Percentiles rank a stretch among this genome's conserved stretches.
phyloP scores from a whole-genome alignment of 2,329 filamentous ascomycete genomes.

The Aureobasidium uvarum region DNA sequence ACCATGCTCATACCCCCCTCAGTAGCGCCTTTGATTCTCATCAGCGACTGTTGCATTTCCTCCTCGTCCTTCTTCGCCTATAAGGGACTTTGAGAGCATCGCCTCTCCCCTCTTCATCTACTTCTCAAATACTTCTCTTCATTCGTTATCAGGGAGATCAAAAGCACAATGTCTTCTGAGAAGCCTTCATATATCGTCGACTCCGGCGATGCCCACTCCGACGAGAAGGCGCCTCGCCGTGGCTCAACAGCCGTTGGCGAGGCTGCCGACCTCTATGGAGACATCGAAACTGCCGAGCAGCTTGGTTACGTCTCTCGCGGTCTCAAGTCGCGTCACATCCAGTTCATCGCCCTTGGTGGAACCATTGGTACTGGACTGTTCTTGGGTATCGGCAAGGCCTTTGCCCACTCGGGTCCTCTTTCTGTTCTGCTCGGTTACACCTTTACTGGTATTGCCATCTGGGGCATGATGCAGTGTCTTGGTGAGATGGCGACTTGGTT shows the following conservation, averaged over 20 bases:
- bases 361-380: constrained; percentile 46
- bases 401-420: constrained; percentile 27
- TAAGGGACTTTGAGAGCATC: constrained; percentile 13
- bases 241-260: constrained; percentile 40
- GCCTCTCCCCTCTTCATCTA: constrained; percentile 1
- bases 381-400: constrained; percentile 27
- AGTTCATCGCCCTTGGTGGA: constrained; percentile 60
- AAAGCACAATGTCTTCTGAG: constrained; percentile 20
- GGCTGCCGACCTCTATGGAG: constrained; percentile 54
- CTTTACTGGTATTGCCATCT: constrained; percentile 34
- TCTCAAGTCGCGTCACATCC: constrained; percentile 55
- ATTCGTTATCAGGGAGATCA: background rate
- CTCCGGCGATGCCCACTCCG: background rate
- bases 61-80: constrained; percentile 1
- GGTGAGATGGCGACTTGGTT: constrained; percentile 46
- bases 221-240: constrained; percentile 27
- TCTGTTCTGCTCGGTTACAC: constrained; percentile 27
- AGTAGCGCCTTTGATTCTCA: background rate
- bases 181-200: constrained; percentile 26
- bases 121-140: background rate
- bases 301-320: constrained; percentile 54
- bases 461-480: constrained; percentile 45
- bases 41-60: background rate
- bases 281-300: constrained; percentile 51
- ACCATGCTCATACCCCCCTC: background rate